These are phyloP conservation scores for Triangularia verruculosa DNA, from an alignment of 2,329 filamentous ascomycete species.

Conservation along the genomic window DNA sequence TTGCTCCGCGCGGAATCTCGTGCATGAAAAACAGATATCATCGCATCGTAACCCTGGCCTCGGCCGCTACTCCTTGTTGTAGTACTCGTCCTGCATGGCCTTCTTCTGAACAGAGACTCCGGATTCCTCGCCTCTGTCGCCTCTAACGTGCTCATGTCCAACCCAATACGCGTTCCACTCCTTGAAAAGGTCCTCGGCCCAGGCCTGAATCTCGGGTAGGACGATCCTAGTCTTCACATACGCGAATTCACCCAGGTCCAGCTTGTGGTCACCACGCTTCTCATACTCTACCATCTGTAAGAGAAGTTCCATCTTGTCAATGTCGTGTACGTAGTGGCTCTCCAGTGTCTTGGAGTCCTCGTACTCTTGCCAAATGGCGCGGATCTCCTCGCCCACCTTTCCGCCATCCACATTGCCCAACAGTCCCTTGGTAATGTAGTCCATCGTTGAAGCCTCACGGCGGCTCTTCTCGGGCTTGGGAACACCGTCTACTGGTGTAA, in stretches of 20 bases:
- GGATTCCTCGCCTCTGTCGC: slow-evolving; percentile 42
- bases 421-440: slow-evolving; percentile 73
- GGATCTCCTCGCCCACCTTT: slow-evolving; percentile 61
- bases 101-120: slow-evolving; percentile 38
- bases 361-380: slow-evolving; percentile 89
- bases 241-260: slow-evolving; percentile 84
- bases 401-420: slow-evolving; percentile 75
- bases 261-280: slow-evolving; percentile 58
- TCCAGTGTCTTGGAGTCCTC: slow-evolving; percentile 83
- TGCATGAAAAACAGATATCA: not conserved
- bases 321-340: slow-evolving; percentile 87
- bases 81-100: slow-evolving; percentile 50
- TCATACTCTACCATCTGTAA: slow-evolving; percentile 98
- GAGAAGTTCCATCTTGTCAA: slow-evolving; percentile 94
- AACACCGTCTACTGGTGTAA: slow-evolving; percentile 87
- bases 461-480: slow-evolving; percentile 84
- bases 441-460: slow-evolving; percentile 86
- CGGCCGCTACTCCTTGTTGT: slow-evolving; percentile 30
- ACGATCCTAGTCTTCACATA: slow-evolving; percentile 72
- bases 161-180: slow-evolving; percentile 76
- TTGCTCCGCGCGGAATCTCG: not conserved
- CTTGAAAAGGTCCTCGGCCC: slow-evolving; percentile 71
- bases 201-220: slow-evolving; percentile 74
- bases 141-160: slow-evolving; percentile 44
- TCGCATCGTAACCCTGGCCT: not conserved